Base-by-base conservation (phyloP, 441 rosid species). In the Populus trichocarpa region DNA sequence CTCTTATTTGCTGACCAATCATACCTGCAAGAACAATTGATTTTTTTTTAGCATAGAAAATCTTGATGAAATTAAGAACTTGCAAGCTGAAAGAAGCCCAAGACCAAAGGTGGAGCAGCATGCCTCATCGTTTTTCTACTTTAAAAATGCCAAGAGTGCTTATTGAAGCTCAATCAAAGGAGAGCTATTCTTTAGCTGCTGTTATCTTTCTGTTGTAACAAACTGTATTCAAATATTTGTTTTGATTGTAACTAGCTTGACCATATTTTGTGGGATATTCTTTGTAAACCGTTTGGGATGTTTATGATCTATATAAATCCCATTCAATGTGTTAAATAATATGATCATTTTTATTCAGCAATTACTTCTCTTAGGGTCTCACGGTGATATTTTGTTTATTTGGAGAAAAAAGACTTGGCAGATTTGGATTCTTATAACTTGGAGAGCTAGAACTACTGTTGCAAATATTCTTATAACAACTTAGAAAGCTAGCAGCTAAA, bases 1-100 rank as follows among this genome's bases (percentile, higher is more conserved):
- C 83, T 90, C 90, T 90, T 94, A 82, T 89, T 96, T 57, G 93
- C 90, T 83, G 94, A 81, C 97, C 94, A 90, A 85, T 96, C 99
- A 70, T 92, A 93, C 83, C 99, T 96, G 89, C 78, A 83, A 76
- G 7, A 59, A 70, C 68, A 20, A 75, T 38, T 23, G 25, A 40
- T 40, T 46, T 18, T 9, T 28, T 28, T 65, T 75, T 63, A 75
- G 40, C 59, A 70, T 16, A 71, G 53, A 75, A 38, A 20, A 57
- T 57, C 63, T 57, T 38, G 8, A 33, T 33, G 36, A 33, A 33
- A 33, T 33, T 33, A 33, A 33, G 36, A 33, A 33, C 36, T 33
- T 33, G 36, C 36, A 33, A 33, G 36, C 36, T 33, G 8, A 1
- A 33, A 5, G 36, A 33, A 33, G 36, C 36, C 36, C 36, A 33